A percentile compares a stretch with the other conserved stretches of the same genome.
Evolutionary conservation across 257 asterid genomes (phyloP).

Genomic region (Solanum lignicaule): DNA sequence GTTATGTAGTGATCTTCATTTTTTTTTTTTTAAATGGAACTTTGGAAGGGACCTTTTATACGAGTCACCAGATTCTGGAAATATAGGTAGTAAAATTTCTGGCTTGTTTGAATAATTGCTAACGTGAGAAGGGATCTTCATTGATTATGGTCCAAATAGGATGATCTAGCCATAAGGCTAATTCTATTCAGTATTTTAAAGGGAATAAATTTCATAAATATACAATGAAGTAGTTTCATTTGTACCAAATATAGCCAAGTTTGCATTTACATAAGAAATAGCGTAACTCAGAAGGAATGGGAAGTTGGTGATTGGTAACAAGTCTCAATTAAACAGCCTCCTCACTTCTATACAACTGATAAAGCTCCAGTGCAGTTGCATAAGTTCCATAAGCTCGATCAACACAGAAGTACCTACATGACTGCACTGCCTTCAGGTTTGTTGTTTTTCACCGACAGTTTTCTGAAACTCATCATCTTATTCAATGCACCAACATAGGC

Average conservation of each 20-base stretch:
- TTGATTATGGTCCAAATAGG: background rate
- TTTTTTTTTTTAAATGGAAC: background rate
- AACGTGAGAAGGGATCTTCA: background rate
- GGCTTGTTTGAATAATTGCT: background rate
- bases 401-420: background rate
- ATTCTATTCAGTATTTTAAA: background rate
- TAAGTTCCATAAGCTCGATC: background rate
- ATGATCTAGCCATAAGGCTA: background rate
- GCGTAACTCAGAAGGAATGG: too few species aligned
- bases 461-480: constrained; percentile 57
- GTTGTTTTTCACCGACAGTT: background rate
- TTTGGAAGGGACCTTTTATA: background rate
- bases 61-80: background rate
- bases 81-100: background rate
- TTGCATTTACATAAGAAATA: too few species aligned
- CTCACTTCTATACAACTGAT: background rate
- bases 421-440: background rate
- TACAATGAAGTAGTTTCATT: too few species aligned
- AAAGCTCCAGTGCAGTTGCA: background rate
- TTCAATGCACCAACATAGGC: constrained; percentile 85
- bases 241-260: too few species aligned
- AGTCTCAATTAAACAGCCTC: background rate
- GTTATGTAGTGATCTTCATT: background rate
- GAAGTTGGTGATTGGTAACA: too few species aligned
- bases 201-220: background rate